phyloP scores from a whole-genome alignment of 805 yeast species.

The Isabelozyma pseudorhagii region DNA sequence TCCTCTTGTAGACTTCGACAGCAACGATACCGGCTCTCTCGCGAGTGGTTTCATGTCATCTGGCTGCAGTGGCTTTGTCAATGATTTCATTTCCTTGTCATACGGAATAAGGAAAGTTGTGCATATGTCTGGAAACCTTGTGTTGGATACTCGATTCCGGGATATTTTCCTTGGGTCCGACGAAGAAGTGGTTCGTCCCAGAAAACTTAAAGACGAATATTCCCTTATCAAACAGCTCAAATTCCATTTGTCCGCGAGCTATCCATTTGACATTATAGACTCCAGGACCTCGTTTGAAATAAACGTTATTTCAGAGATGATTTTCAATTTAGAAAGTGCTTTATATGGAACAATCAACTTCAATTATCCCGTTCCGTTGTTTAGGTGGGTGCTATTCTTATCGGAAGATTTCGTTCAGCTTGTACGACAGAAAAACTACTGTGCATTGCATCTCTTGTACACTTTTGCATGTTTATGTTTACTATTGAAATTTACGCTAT shows the following conservation, averaged over 20 bases:
- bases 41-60: not conserved
- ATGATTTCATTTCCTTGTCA: constrained; percentile 19
- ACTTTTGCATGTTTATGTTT: constrained; percentile 15
- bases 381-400: constrained; percentile 20
- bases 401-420: constrained; percentile 12
- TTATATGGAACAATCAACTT: constrained; percentile 7
- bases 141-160: not conserved
- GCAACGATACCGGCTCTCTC: not conserved
- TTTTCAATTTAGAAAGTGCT: constrained; percentile 11
- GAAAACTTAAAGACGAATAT: not conserved
- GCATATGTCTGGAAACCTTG: not conserved
- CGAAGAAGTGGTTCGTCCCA: not conserved
- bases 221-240: not conserved
- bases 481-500: constrained; percentile 18
- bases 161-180: not conserved
- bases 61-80: constrained; percentile 2
- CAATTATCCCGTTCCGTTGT: constrained; percentile 30
- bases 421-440: constrained; percentile 15
- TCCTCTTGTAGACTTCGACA: constrained; percentile 24
- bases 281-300: constrained; percentile 1
- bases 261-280: constrained; percentile 1
- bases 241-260: not conserved
- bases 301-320: constrained; percentile 1
- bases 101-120: constrained; percentile 9
- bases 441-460: constrained; percentile 24